phyloP scores from a whole-genome alignment of 345 rosid genomes.

The Gynandropsis gynandra region DNA sequence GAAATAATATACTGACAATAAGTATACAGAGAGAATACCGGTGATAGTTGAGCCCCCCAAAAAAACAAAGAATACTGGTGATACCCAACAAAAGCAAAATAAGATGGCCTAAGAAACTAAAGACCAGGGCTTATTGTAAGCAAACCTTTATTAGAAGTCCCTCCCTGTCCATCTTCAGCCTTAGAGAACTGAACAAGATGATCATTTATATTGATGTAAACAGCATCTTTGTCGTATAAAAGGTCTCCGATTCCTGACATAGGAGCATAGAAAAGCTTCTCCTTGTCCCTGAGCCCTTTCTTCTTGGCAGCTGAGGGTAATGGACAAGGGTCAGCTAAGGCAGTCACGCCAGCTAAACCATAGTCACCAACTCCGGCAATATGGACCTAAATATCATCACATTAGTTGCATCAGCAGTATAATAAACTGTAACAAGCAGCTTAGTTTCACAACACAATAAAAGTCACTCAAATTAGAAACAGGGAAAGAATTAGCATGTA shows the following conservation, averaged over 20 bases:
- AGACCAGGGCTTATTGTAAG: conserved; percentile 1
- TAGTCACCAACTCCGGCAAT: conserved; percentile 98
- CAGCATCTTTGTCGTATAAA: conserved; percentile 93
- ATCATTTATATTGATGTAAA: conserved; percentile 86
- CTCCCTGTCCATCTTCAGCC: conserved; percentile 49
- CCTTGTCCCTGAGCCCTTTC: conserved; percentile 85
- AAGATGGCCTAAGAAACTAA: conserved; percentile 10
- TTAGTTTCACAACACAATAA: conserved; percentile 10
- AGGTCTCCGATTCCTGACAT: conserved; percentile 98
- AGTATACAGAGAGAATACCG: conserved; percentile 3
- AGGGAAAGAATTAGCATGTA: not conserved
- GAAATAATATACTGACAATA: not conserved
- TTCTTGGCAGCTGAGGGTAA: conserved; percentile 86
- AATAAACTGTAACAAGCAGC: conserved; percentile 13
- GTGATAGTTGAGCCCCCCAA: no score
- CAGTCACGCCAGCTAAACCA: conserved; percentile 66
- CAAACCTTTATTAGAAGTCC: conserved; percentile 52
- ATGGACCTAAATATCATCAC: conserved; percentile 56
- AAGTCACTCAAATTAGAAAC: conserved; percentile 11
- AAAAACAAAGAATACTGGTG: conserved; percentile 3
- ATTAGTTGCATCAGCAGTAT: conserved; percentile 10
- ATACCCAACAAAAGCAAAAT: not conserved
- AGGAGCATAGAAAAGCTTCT: conserved; percentile 89
- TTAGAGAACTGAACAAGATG: conserved; percentile 86
- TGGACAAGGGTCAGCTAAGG: conserved; percentile 89